Base-by-base conservation (phyloP, 768 basidiomycete species). In the Lactarius sp. region DNA sequence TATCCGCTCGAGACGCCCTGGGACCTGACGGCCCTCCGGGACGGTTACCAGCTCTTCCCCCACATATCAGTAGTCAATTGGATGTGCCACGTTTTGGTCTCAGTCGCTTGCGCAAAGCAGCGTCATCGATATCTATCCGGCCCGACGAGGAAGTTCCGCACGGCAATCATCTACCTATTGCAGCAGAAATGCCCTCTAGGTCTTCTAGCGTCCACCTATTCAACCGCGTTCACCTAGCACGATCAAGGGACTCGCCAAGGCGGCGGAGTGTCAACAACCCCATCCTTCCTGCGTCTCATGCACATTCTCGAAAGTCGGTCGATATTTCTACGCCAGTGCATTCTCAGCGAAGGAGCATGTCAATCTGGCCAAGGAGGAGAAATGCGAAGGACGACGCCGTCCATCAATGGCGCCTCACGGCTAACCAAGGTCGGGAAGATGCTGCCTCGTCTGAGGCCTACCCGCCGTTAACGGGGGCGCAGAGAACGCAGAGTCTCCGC, bases 401-500 rank as follows among this genome's bases (percentile, higher is more conserved):
- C 6, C 34, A 13, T 42, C 61, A 52, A 8, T 47, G 37, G 18
- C 56, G 14, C 7, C 9, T 34, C 27, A 14, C 33, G 9, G 33
- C 31, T 2, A 44, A 47, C 22, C 46, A 52, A 51, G 27, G 53
- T 52, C 62, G 5, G 49, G 56, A 60, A 68, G 63, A 44, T 31
- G 41, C 52, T 27, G 47, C 20, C 10, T 47, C 52, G 13, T n/a
- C 7, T 31, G 47, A 36, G 14, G 16, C 33, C 10, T 54, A 52
- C 44, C 61, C 33, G 13, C 58, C 67, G 12, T 57, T 71, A 60
- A 66, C 64, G 14, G 78, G 76, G 60, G 72, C 70, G 52, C 76
- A 81, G 67, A 72, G 77, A 58, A 69, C 73, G 9, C 61, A 77
- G 60, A 77, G 75, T 57, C 75, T 83, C 59, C 77, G 75, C 65